Percentiles rank a stretch among this genome's conserved stretches.
These are phyloP conservation scores for Aspergillus steynii DNA, from an alignment of 495 filamentous ascomycete genomes.

Conservation along the genomic window DNA sequence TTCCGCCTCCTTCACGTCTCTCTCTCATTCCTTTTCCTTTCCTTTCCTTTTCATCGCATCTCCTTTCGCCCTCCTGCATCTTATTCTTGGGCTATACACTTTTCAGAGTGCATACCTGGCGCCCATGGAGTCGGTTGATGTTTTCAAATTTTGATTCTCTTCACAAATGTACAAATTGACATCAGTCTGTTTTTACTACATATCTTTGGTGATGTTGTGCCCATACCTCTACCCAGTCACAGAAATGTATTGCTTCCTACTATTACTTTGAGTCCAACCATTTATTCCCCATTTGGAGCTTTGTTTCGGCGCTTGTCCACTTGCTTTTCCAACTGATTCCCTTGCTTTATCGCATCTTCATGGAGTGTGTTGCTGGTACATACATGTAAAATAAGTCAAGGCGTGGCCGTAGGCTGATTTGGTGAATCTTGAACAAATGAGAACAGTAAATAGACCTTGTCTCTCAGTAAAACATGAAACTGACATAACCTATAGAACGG, in stretches of 20 bases:
- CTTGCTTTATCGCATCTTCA: constrained; percentile 8
- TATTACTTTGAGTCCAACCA: constrained; percentile 9
- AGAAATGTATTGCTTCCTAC: constrained; percentile 18
- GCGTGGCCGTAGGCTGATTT: constrained; percentile 10
- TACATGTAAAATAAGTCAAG: constrained; percentile 15
- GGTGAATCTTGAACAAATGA: background rate
- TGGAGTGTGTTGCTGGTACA: constrained; percentile 10
- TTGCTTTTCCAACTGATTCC: background rate
- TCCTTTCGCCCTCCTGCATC: constrained; percentile 1
- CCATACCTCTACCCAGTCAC: constrained; percentile 11
- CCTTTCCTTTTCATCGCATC: constrained; percentile 2
- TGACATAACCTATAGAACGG: background rate
- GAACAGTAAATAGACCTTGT: constrained; percentile 1
- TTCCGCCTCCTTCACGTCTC: no score
- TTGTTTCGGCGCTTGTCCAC: constrained; percentile 10
- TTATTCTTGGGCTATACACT: background rate
- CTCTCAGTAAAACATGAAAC: background rate
- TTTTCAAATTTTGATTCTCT: constrained; percentile 12
- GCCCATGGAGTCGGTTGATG: constrained; percentile 25
- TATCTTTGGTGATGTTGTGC: constrained; percentile 7
- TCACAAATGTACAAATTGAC: constrained; percentile 22
- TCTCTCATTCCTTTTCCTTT: background rate
- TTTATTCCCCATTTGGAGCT: constrained; percentile 17
- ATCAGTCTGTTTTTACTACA: constrained; percentile 14
- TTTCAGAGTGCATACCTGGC: constrained; percentile 25